Conservation (phyloP, 1,284 basidiomycete species). For the Cryptococcus hybrid region DNA sequence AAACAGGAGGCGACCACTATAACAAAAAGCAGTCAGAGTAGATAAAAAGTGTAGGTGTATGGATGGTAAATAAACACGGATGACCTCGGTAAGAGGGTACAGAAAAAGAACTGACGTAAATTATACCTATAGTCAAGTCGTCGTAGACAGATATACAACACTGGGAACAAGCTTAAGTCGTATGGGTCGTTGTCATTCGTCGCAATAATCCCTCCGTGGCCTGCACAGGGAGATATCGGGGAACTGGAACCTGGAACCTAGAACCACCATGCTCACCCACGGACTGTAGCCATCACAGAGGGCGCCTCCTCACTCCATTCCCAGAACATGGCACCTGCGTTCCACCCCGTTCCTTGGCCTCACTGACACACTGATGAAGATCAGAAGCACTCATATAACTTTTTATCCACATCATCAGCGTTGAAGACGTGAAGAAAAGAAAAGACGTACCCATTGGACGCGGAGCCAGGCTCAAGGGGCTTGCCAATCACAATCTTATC, state of each 20-base stretch:
- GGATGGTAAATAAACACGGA: not conserved
- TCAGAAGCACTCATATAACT: slow-evolving; percentile 33
- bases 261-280: slow-evolving; percentile 1
- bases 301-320: slow-evolving; percentile 35
- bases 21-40: no score
- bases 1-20: no score
- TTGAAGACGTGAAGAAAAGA: not conserved
- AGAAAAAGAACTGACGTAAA: not conserved
- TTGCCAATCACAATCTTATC: slow-evolving; percentile 50
- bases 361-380: slow-evolving; percentile 31
- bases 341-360: slow-evolving; percentile 43
- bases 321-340: slow-evolving; percentile 51
- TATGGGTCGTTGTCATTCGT: not conserved
- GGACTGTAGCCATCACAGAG: slow-evolving; percentile 17
- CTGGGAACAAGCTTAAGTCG: not conserved
- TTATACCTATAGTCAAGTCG: not conserved
- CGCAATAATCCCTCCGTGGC: not conserved
- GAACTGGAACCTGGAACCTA: no score
- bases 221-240: no score
- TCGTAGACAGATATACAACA: not conserved
- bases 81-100: not conserved
- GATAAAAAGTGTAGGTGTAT: no score
- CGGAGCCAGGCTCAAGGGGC: slow-evolving; percentile 31
- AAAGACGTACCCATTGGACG: slow-evolving; percentile 29
- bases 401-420: not conserved